Evolutionary conservation across 441 rosid genomes (phyloP), one percentile per base, ranked within the genome.

Genomic region (Croton laevigatus): DNA sequence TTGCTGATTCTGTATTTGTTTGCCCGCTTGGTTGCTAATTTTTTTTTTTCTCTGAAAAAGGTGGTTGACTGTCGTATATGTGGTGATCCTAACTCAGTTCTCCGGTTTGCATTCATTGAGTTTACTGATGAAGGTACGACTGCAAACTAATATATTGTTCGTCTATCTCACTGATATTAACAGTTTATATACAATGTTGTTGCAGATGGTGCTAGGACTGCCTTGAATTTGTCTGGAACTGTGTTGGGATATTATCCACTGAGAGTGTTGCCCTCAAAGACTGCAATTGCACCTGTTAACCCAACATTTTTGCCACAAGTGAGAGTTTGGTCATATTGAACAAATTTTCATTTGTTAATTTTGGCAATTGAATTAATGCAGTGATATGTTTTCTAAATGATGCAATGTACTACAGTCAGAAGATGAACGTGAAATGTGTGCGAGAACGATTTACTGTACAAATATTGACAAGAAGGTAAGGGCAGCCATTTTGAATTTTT

Each of bases 241-340:
- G 77, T 95, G 73, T 93, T 95, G 19, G 98, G 99, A 23, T 91
- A 75, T 79, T 92, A 92, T 82, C 99, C 99, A 51, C 83, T 95
- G 42, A 86, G 83, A 73, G 96, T 95, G 79, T 81, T 92, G 83
- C 98, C 99, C 76, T 95, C 99, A 51, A 95, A 88, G 84, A 95
- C 98, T 19, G 99, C 98, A 57, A 95, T 95, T 69, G 98, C 98
- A 34, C 99, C 99, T 60, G 99, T 95, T 73, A 95, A 95, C 84
- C 99, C 99, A 5, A 90, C 98, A 19, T 95, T 89, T 73, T 81
- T 95, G 80, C 99, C 99, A 13, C 81, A 79, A 37, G 61, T 57
- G 37, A 57, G 61, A 3, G 13, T 12, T 27, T 57, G 65, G 1
- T 0, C 13, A 4, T 12, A 22, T 22, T 27, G 6, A 65, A 51